These are phyloP conservation scores for Allium sativum DNA, from an alignment of 106 monocot species.

Conservation along the genomic window DNA sequence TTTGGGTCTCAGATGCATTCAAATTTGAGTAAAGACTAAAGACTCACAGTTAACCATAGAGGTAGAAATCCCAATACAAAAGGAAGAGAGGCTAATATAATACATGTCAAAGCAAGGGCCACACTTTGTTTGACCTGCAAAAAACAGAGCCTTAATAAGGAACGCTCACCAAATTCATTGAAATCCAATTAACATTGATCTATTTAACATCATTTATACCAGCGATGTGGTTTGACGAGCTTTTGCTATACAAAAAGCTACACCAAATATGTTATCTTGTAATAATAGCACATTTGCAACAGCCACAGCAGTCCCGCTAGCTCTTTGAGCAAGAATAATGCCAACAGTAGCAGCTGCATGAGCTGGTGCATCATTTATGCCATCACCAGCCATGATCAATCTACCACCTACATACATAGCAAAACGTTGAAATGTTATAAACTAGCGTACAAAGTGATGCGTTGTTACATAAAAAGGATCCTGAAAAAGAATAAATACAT, in stretches of 20 bases:
- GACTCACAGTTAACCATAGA: constrained; percentile 89
- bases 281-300: constrained; percentile 90
- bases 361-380: constrained; percentile 97
- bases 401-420: constrained; percentile 46
- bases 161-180: neutral
- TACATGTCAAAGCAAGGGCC: constrained; percentile 78
- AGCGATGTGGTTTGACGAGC: constrained; percentile 81
- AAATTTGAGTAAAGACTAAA: no score
- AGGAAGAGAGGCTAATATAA: constrained; percentile 72
- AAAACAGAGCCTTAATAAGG: neutral
- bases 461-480: neutral
- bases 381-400: constrained; percentile 98
- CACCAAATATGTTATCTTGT: constrained; percentile 76
- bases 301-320: constrained; percentile 89
- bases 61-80: constrained; percentile 91
- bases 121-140: constrained; percentile 98
- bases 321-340: constrained; percentile 84
- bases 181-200: neutral
- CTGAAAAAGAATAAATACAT: neutral
- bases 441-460: neutral
- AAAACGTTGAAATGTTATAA: constrained; percentile 1
- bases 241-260: constrained; percentile 92
- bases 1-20: no score
- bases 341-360: constrained; percentile 97
- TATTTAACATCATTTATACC: constrained; percentile 27